These are phyloP conservation scores for Cucurbita maxima DNA, from an alignment of 306 rosid species.

Conservation along the genomic window DNA sequence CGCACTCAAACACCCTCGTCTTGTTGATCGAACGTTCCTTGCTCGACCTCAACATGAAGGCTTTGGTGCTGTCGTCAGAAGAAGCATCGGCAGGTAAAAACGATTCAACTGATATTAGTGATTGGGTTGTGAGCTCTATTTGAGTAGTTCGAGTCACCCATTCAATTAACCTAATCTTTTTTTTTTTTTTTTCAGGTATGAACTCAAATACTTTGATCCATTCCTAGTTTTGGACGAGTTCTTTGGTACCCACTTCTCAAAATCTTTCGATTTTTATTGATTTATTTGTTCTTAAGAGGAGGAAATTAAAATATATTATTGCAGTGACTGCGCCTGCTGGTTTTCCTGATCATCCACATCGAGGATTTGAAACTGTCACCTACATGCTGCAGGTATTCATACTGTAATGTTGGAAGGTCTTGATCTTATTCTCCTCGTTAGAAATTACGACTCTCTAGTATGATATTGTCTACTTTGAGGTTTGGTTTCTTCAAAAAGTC, in stretches of 20 bases:
- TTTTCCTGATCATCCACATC: conserved; percentile 93
- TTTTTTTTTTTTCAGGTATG: conserved; percentile 32
- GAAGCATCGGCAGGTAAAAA: conserved; percentile 81
- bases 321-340: conserved; percentile 90
- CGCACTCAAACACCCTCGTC: conserved; percentile 31
- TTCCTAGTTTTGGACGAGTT: conserved; percentile 82
- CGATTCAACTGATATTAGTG: neutral
- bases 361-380: conserved; percentile 96
- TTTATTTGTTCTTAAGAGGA: neutral
- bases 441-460: too few species aligned
- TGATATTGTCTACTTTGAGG: too few species aligned
- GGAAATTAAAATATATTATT: conserved; percentile 2
- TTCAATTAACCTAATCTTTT: too few species aligned
- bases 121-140: too few species aligned
- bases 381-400: conserved; percentile 77
- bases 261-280: neutral
- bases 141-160: too few species aligned
- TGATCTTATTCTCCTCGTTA: too few species aligned
- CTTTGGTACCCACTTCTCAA: conserved; percentile 37
- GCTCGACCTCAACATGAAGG: conserved; percentile 90
- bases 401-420: too few species aligned
- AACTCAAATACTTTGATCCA: conserved; percentile 83
- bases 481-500: too few species aligned
- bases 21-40: conserved; percentile 53
- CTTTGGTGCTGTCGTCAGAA: conserved; percentile 75